Evolutionary conservation across 345 rosid genomes (phyloP).

Genomic region (Bruguiera parviflora): DNA sequence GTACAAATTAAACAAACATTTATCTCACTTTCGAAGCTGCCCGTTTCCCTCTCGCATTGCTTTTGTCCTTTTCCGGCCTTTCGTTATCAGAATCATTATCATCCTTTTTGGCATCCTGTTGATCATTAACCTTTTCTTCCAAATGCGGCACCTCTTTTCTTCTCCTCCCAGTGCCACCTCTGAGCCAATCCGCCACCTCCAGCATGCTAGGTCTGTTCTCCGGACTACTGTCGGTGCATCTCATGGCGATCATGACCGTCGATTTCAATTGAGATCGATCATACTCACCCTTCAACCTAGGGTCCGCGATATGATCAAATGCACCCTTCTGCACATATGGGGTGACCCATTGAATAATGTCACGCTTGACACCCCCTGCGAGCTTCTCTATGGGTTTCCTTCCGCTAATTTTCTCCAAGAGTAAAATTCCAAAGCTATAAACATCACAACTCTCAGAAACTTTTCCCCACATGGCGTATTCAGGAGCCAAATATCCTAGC

Average conservation of each 20-base stretch:
- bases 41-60: neutral
- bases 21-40: neutral
- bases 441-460: constrained; percentile 61
- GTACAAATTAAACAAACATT: constrained; percentile 1
- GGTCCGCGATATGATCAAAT: constrained; percentile 46
- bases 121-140: constrained; percentile 11
- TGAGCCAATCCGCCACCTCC: constrained; percentile 54
- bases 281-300: constrained; percentile 42
- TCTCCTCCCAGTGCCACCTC: constrained; percentile 25
- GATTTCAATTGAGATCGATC: constrained; percentile 35
- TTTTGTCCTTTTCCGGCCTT: constrained; percentile 12
- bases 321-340: constrained; percentile 52
- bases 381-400: constrained; percentile 59
- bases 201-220: constrained; percentile 55
- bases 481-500: constrained; percentile 61
- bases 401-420: constrained; percentile 50
- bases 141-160: constrained; percentile 20
- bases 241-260: constrained; percentile 36
- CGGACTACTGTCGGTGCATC: constrained; percentile 44
- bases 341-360: constrained; percentile 55
- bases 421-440: constrained; percentile 60
- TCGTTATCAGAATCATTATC: constrained; percentile 10
- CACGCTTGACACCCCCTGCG: constrained; percentile 45
- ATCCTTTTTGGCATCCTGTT: constrained; percentile 16
- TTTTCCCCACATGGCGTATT: constrained; percentile 79